These are phyloP conservation scores for Globisporangium alternatum DNA, from an alignment of 352 stramenopile genomes.

Conservation along the genomic window DNA sequence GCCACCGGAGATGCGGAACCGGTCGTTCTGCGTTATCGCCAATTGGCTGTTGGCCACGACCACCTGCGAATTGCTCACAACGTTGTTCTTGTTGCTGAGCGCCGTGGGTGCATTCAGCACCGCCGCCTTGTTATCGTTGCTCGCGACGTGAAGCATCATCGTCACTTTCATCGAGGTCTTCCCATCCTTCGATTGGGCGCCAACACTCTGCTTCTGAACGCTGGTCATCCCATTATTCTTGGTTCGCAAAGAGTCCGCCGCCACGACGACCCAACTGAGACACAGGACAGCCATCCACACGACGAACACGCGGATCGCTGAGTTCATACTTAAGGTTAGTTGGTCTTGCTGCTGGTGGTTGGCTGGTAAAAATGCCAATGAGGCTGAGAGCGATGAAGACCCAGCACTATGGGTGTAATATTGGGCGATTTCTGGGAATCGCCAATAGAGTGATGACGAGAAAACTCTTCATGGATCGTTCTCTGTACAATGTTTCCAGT, in stretches of 20 bases:
- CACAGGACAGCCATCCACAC: not conserved
- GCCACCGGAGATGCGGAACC: not conserved
- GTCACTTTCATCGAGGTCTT: constrained; percentile 1
- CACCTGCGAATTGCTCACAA: not conserved
- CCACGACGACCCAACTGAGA: not conserved
- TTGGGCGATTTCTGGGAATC: not conserved
- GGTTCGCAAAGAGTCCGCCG: not conserved
- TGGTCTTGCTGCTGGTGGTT: not conserved
- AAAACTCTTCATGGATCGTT: not conserved
- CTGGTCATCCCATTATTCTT: not conserved
- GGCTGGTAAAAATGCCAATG: not conserved
- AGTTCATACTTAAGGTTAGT: not conserved
- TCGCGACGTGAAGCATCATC: not conserved
- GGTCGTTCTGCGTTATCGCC: not conserved
- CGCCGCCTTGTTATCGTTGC: not conserved
- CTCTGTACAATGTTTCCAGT: not conserved
- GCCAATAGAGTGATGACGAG: not conserved
- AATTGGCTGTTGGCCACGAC: constrained; percentile 3
- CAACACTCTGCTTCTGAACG: constrained; percentile 11
- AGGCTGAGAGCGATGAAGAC: not conserved
- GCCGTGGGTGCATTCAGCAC: not conserved
- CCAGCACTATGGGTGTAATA: too few species aligned
- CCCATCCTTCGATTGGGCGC: not conserved
- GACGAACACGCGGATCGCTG: not conserved
- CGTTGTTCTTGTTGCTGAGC: constrained; percentile 6